Evolutionary conservation across 179 eudicot genomes (phyloP), one percentile per base, ranked within the genome.

Genomic region (Actinidia chinensis): DNA sequence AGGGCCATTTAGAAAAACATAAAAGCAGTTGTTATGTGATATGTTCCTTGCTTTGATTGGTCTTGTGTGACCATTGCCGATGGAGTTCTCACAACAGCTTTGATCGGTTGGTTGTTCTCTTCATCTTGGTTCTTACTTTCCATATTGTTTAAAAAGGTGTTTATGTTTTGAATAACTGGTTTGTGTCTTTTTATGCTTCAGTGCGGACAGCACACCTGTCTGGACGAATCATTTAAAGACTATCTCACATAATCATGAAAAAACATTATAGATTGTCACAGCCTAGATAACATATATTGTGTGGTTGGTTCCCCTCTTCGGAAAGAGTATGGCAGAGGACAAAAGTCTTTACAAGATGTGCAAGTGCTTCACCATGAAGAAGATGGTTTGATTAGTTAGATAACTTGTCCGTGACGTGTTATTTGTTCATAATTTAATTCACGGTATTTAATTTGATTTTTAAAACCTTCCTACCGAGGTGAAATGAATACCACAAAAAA

Each of bases 41-140:
- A 78, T 74, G 79, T 58, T 94, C 82, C 61, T 92, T 86, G 97
- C 98, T 76, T 83, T 94, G 58, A 81, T 92, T 88, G 98, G 98
- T 48, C 92, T 83, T 92, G 95, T 86, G 85, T 94, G 98, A 91
- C 93, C 36, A 88, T 92, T 83, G 90, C 87, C 40, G 97, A 94
- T 87, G 97, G 93, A 23, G 83, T 94, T 73, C 90, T 94, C 4
- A 92, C 95, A 4, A 92, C 98, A 17, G 90, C 98, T 33, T 75
- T 94, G 76, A 92, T 95, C 54, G 98, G 98, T 94, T 47, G 6
- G 87, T 60, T 77, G 42, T 43, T 55, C 43, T 15, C 10, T 76
- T 77, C 55, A 40, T 68, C 22, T 42, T 58, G 55, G 0, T 42
- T 68, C 4, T 8, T 8, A 28, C 52, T 43, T 55, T 73, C 4